Percentiles rank a stretch among this genome's conserved stretches.
Conservation (phyloP, 2,329 filamentous ascomycete genomes). For the Colletotrichum somersetense region DNA sequence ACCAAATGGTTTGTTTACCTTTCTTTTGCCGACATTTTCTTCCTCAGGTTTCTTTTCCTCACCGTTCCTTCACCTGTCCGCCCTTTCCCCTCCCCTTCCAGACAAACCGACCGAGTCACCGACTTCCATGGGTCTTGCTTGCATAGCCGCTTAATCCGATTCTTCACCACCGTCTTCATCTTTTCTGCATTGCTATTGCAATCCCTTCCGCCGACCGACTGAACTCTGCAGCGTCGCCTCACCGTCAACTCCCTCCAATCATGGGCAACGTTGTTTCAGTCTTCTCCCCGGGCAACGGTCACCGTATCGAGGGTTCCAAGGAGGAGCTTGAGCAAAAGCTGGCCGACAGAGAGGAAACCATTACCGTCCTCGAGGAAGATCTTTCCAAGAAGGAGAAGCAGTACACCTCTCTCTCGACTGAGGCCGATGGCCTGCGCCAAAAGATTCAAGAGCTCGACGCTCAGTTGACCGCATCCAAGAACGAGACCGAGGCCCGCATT, state of each 20-base stretch:
- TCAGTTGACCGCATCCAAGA: constrained; percentile 48
- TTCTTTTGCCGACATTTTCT: constrained; percentile 8
- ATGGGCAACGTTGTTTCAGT: constrained; percentile 58
- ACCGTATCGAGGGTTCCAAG: constrained; percentile 50
- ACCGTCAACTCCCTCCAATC: constrained; percentile 14
- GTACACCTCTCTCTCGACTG: constrained; percentile 50
- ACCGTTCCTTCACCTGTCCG: not conserved
- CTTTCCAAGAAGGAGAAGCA: constrained; percentile 56
- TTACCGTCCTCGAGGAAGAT: constrained; percentile 50
- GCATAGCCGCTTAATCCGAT: constrained; percentile 22
- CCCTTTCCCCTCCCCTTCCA: not conserved
- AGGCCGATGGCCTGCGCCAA: constrained; percentile 54
- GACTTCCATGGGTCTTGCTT: constrained; percentile 39
- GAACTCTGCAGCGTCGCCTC: constrained; percentile 16
- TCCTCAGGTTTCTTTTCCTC: not conserved
- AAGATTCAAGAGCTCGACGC: constrained; percentile 54
- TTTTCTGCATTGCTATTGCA: not conserved
- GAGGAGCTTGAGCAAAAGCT: constrained; percentile 54
- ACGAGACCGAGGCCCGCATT: constrained; percentile 51
- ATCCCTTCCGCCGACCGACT: not conserved
- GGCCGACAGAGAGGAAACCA: constrained; percentile 54
- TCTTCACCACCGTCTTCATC: constrained; percentile 13
- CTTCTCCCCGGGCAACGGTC: constrained; percentile 52
- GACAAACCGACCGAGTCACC: constrained; percentile 14
- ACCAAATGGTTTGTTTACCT: constrained; percentile 15